These are phyloP conservation scores for Iberis pinnata DNA, from an alignment of 345 rosid genomes.

Conservation along the genomic window DNA sequence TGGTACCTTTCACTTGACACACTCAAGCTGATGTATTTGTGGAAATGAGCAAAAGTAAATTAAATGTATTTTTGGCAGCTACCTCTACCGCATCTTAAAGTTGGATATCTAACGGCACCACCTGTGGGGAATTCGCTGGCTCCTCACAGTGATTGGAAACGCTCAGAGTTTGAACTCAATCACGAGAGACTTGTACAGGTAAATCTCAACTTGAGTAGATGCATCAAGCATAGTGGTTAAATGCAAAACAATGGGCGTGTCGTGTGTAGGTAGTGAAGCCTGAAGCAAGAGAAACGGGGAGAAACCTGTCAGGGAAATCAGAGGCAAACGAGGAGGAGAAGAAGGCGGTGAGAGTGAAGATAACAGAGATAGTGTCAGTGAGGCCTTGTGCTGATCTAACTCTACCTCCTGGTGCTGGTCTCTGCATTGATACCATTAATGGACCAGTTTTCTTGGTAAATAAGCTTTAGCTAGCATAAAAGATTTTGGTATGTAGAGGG, in stretches of 20 bases:
- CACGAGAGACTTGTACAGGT: conserved; percentile 91
- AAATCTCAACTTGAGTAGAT: conserved; percentile 15
- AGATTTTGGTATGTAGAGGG: too few species aligned
- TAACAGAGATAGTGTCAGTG: conserved; percentile 74
- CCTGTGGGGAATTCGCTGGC: conserved; percentile 67
- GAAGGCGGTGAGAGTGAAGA: conserved; percentile 55
- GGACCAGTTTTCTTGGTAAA: conserved; percentile 80
- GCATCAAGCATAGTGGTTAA: too few species aligned
- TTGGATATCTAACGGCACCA: conserved; percentile 74
- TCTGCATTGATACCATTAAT: conserved; percentile 68
- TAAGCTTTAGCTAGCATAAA: too few species aligned
- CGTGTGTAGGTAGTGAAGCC: conserved; percentile 42
- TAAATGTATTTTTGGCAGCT: conserved; percentile 41
- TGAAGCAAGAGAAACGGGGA: conserved; percentile 51
- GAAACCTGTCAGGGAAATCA: conserved; percentile 53
- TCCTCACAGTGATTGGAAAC: conserved; percentile 91
- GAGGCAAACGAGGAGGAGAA: conserved; percentile 47
- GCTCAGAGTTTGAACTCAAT: conserved; percentile 64
- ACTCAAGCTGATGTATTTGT: conserved; percentile 10
- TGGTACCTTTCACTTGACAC: conserved; percentile 41
- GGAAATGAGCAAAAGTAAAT: conserved; percentile 7
- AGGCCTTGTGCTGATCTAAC: conserved; percentile 89
- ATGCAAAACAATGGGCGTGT: not conserved
- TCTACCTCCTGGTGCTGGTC: conserved; percentile 95
- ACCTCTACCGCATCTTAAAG: conserved; percentile 79